Percentiles rank a stretch among this genome's conserved stretches.
phyloP scores from a whole-genome alignment of 2,329 filamentous ascomycete species.

The Xylariaceae sp. region DNA sequence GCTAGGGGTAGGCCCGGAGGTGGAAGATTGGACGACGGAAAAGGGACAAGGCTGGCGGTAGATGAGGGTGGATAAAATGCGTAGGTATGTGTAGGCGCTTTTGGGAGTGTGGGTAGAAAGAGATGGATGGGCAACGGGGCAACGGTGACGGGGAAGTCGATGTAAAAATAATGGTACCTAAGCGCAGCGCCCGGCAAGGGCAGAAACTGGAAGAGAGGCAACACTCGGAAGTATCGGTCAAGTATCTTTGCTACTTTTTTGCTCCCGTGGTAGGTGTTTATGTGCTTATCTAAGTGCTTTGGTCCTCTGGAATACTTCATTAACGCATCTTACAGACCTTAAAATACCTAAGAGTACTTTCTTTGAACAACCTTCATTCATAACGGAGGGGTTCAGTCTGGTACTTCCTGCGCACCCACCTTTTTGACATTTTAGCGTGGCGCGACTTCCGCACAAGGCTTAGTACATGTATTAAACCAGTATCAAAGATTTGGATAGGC shows the following conservation, averaged over 20 bases:
- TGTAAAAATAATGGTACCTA: neutral
- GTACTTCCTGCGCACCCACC: neutral
- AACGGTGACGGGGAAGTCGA: constrained; percentile 19
- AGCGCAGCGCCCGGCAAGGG: neutral
- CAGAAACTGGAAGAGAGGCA: neutral
- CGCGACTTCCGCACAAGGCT: constrained; percentile 8
- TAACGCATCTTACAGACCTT: neutral
- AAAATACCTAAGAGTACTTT: neutral
- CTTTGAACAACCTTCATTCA: no score
- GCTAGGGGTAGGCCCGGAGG: neutral
- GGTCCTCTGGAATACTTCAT: neutral
- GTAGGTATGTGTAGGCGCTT: neutral
- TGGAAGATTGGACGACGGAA: constrained; percentile 11
- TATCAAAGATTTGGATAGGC: neutral
- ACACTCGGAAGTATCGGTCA: neutral
- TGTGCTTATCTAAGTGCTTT: no score
- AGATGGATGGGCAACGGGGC: neutral
- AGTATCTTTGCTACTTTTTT: neutral
- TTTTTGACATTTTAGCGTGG: neutral
- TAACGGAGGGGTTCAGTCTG: neutral
- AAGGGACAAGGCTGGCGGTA: constrained; percentile 4
- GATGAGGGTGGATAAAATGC: neutral
- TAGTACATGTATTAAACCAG: neutral
- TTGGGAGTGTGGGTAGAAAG: neutral
- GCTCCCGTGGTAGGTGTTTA: no score